Evolutionary conservation across 345 rosid species (phyloP).

Genomic region (Brassica rapa): DNA sequence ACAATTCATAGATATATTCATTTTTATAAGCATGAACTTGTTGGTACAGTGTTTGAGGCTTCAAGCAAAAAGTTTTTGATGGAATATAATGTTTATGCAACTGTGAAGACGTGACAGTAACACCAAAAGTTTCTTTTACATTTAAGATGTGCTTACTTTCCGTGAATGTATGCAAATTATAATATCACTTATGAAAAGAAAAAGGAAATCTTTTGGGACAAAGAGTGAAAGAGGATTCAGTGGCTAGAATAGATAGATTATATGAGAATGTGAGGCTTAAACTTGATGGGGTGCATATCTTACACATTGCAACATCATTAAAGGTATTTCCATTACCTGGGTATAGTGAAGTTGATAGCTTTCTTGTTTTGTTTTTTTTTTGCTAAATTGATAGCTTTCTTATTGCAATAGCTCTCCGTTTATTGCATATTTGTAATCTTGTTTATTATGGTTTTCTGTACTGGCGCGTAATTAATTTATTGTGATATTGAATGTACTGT

Average conservation of each 20-base stretch:
- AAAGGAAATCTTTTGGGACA: background rate
- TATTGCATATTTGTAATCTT: constrained; percentile 2
- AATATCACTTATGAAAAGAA: constrained; percentile 29
- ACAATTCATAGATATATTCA: background rate
- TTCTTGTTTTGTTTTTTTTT: background rate
- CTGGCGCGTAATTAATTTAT: background rate
- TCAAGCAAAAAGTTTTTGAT: background rate
- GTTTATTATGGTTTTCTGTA: constrained; percentile 16
- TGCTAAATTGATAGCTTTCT: constrained; percentile 16
- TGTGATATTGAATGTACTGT: constrained; percentile 17
- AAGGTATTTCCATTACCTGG: constrained; percentile 24
- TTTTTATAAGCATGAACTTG: background rate
- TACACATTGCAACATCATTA: constrained; percentile 12
- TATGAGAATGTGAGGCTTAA: background rate
- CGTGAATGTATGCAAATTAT: background rate
- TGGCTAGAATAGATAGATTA: constrained; percentile 14
- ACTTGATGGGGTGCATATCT: constrained; percentile 26
- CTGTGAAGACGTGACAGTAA: background rate
- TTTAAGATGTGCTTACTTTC: constrained; percentile 3
- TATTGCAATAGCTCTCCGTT: constrained; percentile 19
- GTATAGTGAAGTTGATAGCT: constrained; percentile 30
- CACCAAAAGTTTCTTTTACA: background rate
- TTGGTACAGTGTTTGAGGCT: background rate
- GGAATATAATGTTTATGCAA: background rate
- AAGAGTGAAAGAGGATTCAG: constrained; percentile 3